Conservation (phyloP, 164 flowering plant genomes). For the Macadamia integrifolia region DNA sequence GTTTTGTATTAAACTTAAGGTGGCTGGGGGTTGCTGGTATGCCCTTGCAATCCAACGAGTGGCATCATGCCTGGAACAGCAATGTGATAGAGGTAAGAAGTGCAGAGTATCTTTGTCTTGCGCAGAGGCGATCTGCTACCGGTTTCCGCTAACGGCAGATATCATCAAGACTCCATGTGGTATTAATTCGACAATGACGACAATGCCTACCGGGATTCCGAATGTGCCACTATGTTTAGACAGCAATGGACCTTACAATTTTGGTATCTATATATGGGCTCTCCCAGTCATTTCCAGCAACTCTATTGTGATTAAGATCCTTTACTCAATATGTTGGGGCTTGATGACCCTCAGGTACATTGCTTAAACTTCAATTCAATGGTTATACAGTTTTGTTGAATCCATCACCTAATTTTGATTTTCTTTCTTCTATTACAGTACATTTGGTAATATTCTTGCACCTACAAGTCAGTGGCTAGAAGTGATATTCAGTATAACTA, state of each 20-base stretch:
- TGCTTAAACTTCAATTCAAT: neutral
- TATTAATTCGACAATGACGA: slow-evolving; percentile 37
- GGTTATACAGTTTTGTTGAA: too few species aligned
- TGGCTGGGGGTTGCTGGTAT: slow-evolving; percentile 98
- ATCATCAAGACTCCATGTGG: slow-evolving; percentile 40
- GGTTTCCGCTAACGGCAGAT: slow-evolving; percentile 32
- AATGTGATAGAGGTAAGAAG: slow-evolving; percentile 34
- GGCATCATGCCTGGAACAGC: slow-evolving; percentile 65
- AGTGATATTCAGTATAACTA: slow-evolving; percentile 76
- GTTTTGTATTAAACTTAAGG: slow-evolving; percentile 32
- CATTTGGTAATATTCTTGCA: slow-evolving; percentile 87
- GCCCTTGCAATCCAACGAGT: slow-evolving; percentile 88
- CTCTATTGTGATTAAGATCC: slow-evolving; percentile 72
- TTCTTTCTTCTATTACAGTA: slow-evolving; percentile 38
- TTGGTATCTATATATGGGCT: slow-evolving; percentile 84
- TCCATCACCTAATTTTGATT: neutral
- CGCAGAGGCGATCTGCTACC: slow-evolving; percentile 71
- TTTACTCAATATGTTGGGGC: slow-evolving; percentile 97
- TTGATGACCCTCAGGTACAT: slow-evolving; percentile 82
- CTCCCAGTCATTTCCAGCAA: slow-evolving; percentile 90
- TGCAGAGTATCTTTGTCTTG: slow-evolving; percentile 70
- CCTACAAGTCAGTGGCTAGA: slow-evolving; percentile 91
- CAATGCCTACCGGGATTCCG: slow-evolving; percentile 21
- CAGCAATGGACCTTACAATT: slow-evolving; percentile 56
- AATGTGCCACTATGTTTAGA: slow-evolving; percentile 54